Evolutionary conservation across 192 early-diverging fungal species (phyloP).

Genomic region (Entophlyctis helioformis): DNA sequence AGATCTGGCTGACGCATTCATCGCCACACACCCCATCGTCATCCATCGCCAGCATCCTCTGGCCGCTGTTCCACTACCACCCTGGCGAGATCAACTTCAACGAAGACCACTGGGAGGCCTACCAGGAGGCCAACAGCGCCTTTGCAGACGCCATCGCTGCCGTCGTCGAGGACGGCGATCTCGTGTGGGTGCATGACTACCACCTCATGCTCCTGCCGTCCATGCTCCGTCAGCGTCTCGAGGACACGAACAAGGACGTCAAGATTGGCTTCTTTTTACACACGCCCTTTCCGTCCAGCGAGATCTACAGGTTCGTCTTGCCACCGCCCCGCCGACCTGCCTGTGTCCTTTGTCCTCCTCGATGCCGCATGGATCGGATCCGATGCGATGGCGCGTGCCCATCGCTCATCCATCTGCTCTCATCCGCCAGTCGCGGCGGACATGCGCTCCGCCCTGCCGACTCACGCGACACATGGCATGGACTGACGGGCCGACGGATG

Average conservation of each 20-base stretch:
- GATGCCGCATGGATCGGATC: too few relatives aligned
- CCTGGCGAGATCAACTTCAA: slow-evolving; percentile 97
- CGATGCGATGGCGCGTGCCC: too few relatives aligned
- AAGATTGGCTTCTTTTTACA: slow-evolving; percentile 98
- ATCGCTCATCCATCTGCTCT: too few relatives aligned
- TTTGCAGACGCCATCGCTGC: slow-evolving; percentile 87
- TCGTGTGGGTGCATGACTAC: slow-evolving; percentile 68
- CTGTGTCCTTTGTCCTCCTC: too few relatives aligned
- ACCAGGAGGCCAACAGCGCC: slow-evolving; percentile 79
- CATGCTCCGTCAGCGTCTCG: slow-evolving; percentile 56
- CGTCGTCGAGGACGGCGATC: slow-evolving; percentile 70
- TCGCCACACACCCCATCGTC: too few relatives aligned
- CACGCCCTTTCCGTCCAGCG: slow-evolving; percentile 92
- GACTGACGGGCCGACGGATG: too few relatives aligned
- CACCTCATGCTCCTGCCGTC: slow-evolving; percentile 94
- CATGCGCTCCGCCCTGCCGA: too few relatives aligned
- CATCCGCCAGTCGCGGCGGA: too few relatives aligned
- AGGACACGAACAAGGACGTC: slow-evolving; percentile 50
- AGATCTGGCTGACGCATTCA: too few relatives aligned
- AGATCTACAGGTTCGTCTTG: slow-evolving; percentile 67
- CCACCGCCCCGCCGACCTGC: too few relatives aligned
- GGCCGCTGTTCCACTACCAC: slow-evolving; percentile 99
- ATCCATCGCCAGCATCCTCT: slow-evolving; percentile 66
- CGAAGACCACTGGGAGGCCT: slow-evolving; percentile 88
- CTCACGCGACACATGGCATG: too few relatives aligned